These are phyloP conservation scores for Verticillium albo-atrum DNA, from an alignment of 2,329 filamentous ascomycete genomes.

Conservation along the genomic window DNA sequence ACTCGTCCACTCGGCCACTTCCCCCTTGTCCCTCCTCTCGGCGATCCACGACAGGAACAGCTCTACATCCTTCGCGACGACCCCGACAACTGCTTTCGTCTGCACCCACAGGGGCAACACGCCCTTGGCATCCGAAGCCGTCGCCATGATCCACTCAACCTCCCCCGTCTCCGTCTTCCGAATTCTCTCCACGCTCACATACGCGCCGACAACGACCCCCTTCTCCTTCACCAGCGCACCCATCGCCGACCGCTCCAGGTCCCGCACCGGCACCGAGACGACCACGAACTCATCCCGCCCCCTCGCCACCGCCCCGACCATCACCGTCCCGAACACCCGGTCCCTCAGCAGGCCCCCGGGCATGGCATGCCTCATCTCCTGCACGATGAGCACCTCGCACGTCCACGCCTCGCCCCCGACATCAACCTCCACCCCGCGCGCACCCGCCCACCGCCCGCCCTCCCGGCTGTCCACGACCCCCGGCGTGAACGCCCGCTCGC, in stretches of 20 bases:
- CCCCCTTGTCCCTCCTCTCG: conserved; percentile 30
- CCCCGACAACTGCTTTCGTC: conserved; percentile 55
- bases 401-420: conserved; percentile 38
- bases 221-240: conserved; percentile 32
- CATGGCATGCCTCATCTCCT: conserved; percentile 64
- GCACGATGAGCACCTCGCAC: conserved; percentile 44
- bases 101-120: conserved; percentile 62
- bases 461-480: conserved; percentile 27
- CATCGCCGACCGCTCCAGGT: conserved; percentile 28
- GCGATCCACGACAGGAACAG: conserved; percentile 62
- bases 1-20: background rate
- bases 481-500: conserved; percentile 35
- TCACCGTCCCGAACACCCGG: conserved; percentile 63
- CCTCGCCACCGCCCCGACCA: conserved; percentile 49
- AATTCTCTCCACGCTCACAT: conserved; percentile 62
- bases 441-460: conserved; percentile 41
- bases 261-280: conserved; percentile 50
- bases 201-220: conserved; percentile 51
- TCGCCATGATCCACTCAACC: conserved; percentile 76
- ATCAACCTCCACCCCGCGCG: conserved; percentile 29
- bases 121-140: conserved; percentile 66
- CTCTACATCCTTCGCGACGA: conserved; percentile 67
- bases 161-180: conserved; percentile 34
- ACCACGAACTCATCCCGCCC: conserved; percentile 45
- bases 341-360: conserved; percentile 46